Percentiles rank a stretch among this genome's conserved stretches.
These are phyloP conservation scores for Beauveria asiatica DNA, from an alignment of 2,329 filamentous ascomycete genomes.

Conservation along the genomic window DNA sequence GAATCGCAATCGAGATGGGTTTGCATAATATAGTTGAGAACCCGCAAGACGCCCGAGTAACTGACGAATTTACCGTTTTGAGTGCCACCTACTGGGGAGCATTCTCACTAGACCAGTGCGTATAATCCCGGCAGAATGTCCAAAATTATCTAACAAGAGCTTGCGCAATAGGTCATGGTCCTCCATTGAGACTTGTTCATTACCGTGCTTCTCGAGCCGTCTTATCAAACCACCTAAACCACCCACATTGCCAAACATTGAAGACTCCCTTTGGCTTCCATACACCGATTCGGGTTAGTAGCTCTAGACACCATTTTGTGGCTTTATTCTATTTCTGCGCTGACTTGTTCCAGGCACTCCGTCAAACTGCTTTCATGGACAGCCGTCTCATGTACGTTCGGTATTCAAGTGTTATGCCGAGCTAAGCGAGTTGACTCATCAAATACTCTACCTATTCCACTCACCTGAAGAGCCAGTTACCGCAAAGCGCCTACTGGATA, in stretches of 20 bases:
- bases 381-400: constrained; percentile 59
- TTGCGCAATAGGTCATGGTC: constrained; percentile 47
- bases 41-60: constrained; percentile 27
- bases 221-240: constrained; percentile 49
- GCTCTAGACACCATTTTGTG: not conserved
- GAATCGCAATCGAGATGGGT: constrained; percentile 63
- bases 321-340: not conserved
- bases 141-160: not conserved
- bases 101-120: constrained; percentile 55
- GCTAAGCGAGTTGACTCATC: constrained; percentile 64
- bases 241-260: constrained; percentile 49
- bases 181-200: constrained; percentile 50
- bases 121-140: constrained; percentile 1
- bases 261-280: constrained; percentile 50
- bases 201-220: constrained; percentile 51
- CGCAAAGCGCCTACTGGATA: constrained; percentile 51
- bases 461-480: constrained; percentile 58
- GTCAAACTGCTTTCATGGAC: constrained; percentile 47
- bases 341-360: constrained; percentile 33
- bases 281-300: constrained; percentile 36
- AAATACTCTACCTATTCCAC: constrained; percentile 61
- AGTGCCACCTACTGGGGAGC: constrained; percentile 55
- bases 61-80: constrained; percentile 46
- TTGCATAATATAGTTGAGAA: constrained; percentile 47
- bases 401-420: constrained; percentile 62